Conservation (phyloP, 2,329 filamentous ascomycete species). For the Scedosporium aurantiacum region DNA sequence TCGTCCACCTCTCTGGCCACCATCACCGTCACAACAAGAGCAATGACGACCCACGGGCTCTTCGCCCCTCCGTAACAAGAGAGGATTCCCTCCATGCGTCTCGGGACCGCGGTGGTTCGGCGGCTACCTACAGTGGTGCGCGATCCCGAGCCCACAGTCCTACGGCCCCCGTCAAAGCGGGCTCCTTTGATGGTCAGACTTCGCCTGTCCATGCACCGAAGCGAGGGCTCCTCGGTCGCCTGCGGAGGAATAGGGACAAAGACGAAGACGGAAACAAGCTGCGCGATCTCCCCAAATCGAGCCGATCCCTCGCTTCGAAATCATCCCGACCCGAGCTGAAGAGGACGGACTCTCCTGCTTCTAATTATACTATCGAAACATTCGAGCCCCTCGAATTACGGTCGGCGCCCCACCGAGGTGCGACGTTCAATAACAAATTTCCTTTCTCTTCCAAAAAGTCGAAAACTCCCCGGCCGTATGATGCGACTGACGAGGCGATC, state of each 20-base stretch:
- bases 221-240: conserved; percentile 37
- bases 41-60: conserved; percentile 52
- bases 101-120: conserved; percentile 42
- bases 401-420: conserved; percentile 16
- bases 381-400: conserved; percentile 21
- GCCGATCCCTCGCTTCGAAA: conserved; percentile 40
- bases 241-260: conserved; percentile 43
- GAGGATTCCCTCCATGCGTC: conserved; percentile 53
- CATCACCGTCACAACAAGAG: conserved; percentile 58
- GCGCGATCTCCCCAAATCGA: conserved; percentile 39
- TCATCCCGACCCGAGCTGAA: conserved; percentile 30
- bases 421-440: conserved; percentile 52
- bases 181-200: conserved; percentile 40
- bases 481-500: conserved; percentile 47
- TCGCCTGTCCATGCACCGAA: conserved; percentile 47
- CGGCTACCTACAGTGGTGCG: conserved; percentile 31
- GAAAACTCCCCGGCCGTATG: conserved; percentile 32
- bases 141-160: conserved; percentile 65
- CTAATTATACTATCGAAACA: conserved; percentile 17
- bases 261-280: conserved; percentile 36
- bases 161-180: conserved; percentile 46
- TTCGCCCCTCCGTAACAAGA: conserved; percentile 63
- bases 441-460: conserved; percentile 46
- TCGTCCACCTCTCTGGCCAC: conserved; percentile 56
- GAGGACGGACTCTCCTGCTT: neutral